These are phyloP conservation scores for Salix exigua DNA, from an alignment of 345 rosid species.

Conservation along the genomic window DNA sequence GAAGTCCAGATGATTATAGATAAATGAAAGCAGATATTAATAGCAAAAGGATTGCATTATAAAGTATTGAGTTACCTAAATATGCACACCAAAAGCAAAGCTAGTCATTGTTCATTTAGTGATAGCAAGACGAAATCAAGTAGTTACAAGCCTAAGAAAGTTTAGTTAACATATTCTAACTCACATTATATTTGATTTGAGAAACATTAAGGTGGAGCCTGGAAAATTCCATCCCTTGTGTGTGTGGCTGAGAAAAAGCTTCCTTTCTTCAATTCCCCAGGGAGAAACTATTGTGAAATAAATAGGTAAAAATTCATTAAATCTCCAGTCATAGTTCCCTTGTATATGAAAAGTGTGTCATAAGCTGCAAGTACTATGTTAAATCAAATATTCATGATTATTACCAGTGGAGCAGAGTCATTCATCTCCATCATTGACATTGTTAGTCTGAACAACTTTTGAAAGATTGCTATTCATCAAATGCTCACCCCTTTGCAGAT, in stretches of 20 bases:
- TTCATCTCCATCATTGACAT: not conserved
- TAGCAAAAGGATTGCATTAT: not conserved
- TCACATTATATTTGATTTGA: not conserved
- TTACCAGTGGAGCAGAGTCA: constrained; percentile 2
- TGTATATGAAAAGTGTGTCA: not conserved
- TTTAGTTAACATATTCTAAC: not conserved
- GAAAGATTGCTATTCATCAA: not conserved
- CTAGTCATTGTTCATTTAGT: not conserved
- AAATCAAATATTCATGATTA: not conserved
- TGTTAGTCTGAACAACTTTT: constrained; percentile 1
- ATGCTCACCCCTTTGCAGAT: not conserved
- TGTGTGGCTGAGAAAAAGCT: not conserved
- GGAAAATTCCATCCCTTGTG: constrained; percentile 8
- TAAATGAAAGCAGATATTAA: not conserved
- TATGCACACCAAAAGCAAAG: not conserved
- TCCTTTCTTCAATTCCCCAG: not conserved
- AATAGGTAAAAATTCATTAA: not conserved
- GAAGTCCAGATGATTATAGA: not conserved
- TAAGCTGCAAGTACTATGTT: not conserved
- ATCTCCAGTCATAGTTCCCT: not conserved
- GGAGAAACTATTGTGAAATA: not conserved
- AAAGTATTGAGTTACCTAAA: not conserved
- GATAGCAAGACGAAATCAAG: not conserved
- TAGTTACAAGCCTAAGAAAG: not conserved
- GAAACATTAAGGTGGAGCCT: constrained; percentile 6